These are phyloP conservation scores for Acanthamoeba royreba DNA, from an alignment of 208 protist genomes.

Conservation along the genomic window DNA sequence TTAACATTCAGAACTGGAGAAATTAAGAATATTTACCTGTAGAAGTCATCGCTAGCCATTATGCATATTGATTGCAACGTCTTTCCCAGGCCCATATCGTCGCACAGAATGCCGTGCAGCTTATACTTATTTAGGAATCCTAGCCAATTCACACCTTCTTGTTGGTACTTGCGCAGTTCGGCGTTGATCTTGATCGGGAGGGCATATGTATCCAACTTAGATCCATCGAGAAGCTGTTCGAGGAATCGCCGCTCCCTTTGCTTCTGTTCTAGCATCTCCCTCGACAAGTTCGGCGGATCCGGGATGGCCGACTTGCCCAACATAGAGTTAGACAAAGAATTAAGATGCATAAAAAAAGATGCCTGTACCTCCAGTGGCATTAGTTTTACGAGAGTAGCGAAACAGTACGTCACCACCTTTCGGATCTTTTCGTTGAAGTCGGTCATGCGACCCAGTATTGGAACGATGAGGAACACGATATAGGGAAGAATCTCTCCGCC, in stretches of 20 bases:
- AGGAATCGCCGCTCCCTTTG: conserved; percentile 73
- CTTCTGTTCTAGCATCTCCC: conserved; percentile 43
- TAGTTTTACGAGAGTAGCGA: conserved; percentile 79
- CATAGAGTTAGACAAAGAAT: neutral
- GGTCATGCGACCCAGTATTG: conserved; percentile 76
- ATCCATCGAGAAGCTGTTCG: conserved; percentile 77
- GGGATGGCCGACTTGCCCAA: neutral
- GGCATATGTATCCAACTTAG: conserved; percentile 62
- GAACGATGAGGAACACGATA: conserved; percentile 74
- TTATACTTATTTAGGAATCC: conserved; percentile 82
- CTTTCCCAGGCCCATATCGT: conserved; percentile 90
- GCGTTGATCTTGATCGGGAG: conserved; percentile 77
- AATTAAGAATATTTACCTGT: too few species aligned
- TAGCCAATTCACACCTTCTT: conserved; percentile 88
- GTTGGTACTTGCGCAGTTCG: conserved; percentile 84
- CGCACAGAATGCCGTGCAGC: conserved; percentile 86
- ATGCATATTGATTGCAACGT: conserved; percentile 88
- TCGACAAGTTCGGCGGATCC: conserved; percentile 54
- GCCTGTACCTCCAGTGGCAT: conserved; percentile 80
- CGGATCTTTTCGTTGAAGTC: conserved; percentile 72
- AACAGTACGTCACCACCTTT: conserved; percentile 67
- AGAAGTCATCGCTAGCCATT: conserved; percentile 68
- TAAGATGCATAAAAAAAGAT: neutral
- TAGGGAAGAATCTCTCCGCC: conserved; percentile 74
- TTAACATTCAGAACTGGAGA: too few species aligned